Evolutionary conservation across 2,329 filamentous ascomycete species (phyloP).

Genomic region (Penicillium sp.): DNA sequence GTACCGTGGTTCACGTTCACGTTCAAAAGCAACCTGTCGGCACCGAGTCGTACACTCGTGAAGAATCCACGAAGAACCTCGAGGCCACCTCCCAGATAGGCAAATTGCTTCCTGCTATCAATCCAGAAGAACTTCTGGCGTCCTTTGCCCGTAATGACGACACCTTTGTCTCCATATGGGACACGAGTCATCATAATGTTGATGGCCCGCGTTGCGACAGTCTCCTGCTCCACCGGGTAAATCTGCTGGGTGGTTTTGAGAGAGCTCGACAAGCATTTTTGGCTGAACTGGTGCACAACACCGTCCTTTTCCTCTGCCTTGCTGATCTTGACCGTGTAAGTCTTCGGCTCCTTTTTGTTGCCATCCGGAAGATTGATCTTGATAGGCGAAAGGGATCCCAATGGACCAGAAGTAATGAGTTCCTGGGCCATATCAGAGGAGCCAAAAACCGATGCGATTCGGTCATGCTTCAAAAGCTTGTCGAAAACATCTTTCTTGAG

Average conservation of each 20-base stretch:
- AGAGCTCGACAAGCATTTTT: background rate
- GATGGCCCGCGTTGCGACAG: constrained; percentile 6
- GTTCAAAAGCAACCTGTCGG: constrained; percentile 16
- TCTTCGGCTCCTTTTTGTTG: background rate
- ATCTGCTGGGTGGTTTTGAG: background rate
- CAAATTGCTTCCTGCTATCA: constrained; percentile 5
- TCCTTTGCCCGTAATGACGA: constrained; percentile 14
- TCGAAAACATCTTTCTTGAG: background rate
- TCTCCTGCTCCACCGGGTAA: background rate
- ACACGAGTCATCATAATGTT: constrained; percentile 21
- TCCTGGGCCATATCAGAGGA: background rate
- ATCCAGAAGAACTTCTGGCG: constrained; percentile 21
- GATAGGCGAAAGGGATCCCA: background rate
- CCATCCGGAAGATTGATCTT: background rate
- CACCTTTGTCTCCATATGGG: background rate
- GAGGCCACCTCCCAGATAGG: constrained; percentile 9
- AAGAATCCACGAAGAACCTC: constrained; percentile 21
- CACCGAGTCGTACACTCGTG: constrained; percentile 18
- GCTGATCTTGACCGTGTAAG: background rate
- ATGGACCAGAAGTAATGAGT: background rate
- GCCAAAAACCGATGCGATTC: background rate
- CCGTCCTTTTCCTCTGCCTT: background rate
- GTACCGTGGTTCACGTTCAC: constrained; percentile 22
- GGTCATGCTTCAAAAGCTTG: background rate
- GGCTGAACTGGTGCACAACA: background rate